A percentile compares a stretch with the other conserved stretches of the same genome.
phyloP scores from a whole-genome alignment of 371 early-diverging fungal genomes.

The Mucor racemosus region DNA sequence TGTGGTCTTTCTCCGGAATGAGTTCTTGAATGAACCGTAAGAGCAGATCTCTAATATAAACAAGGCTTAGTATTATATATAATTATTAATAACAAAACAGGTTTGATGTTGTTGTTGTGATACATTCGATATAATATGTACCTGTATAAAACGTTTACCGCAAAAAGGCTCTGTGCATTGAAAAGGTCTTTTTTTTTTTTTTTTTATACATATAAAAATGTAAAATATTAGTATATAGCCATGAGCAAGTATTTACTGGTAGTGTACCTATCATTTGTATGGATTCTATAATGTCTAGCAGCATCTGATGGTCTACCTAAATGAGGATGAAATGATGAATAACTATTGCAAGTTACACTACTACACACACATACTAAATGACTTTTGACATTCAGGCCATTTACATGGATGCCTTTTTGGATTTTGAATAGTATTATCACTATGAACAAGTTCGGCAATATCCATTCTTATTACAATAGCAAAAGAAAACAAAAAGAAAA shows the following conservation, averaged over 20 bases:
- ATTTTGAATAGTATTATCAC: not conserved
- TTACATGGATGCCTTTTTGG: slow-evolving; percentile 14
- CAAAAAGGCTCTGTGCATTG: slow-evolving; percentile 67
- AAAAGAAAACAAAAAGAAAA: not conserved
- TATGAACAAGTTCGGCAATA: slow-evolving; percentile 18
- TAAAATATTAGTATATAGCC: not conserved
- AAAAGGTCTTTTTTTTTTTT: slow-evolving; percentile 59
- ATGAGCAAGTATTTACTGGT: not conserved
- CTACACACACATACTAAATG: slow-evolving; percentile 13
- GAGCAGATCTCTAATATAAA: slow-evolving; percentile 63
- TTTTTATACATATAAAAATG: not conserved
- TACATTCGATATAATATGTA: slow-evolving; percentile 10
- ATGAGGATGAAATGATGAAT: not conserved
- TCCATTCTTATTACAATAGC: slow-evolving; percentile 4
- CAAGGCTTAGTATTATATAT: not conserved
- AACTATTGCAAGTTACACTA: not conserved
- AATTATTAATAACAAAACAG: slow-evolving; percentile 10
- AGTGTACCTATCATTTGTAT: slow-evolving; percentile 66
- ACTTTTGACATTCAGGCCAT: slow-evolving; percentile 18
- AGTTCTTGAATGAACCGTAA: slow-evolving; percentile 78
- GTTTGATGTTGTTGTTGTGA: slow-evolving; percentile 10
- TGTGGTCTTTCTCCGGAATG: slow-evolving; percentile 84
- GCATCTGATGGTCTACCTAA: slow-evolving; percentile 72
- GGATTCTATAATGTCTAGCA: slow-evolving; percentile 76
- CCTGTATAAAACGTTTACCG: slow-evolving; percentile 79